Base-by-base conservation (phyloP, 768 basidiomycete species). In the Galerina marginata region DNA sequence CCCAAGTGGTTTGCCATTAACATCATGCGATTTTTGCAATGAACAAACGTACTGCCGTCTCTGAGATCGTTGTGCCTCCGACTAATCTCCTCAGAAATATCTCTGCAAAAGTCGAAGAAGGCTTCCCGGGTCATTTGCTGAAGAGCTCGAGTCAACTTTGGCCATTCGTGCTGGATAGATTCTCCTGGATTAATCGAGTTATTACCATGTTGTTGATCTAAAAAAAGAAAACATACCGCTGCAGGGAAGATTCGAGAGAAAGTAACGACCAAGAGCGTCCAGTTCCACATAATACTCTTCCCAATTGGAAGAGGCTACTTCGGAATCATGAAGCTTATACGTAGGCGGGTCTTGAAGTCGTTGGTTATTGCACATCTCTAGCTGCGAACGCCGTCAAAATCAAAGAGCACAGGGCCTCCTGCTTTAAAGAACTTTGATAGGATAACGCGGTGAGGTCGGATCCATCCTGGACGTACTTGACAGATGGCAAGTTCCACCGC, bases 11-110 rank as follows among this genome's bases (percentile, higher is more conserved):
- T 14, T 26, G 23, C n/a, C 12, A 15, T 4, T 12, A 20, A 42
- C 6, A 26, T 42, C 6, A n/a, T 26, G 26, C 12, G 6, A 20
- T 15, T 4, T 38, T n/a, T 23, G 6, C 23, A 2, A 26, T 3
- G 16, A 6, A 6, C 4, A 46, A 9, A 47, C 62, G 20, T 37
- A 65, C 63, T 29, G 16, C 63, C 63, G 20, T 65, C 63, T 15
- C 63, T 49, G 20, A 60, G 52, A 15, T 58, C 54, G 37, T 65
- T 65, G n/a, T 65, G 58, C 44, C 63, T 55, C 9, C 63, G 44
- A 45, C 11, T 44, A 9, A 65, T 65, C 49, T 65, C 63, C 43
- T 65, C 63, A n/a, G 16, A n/a, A 3, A 65, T 46, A 16, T 65
- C 63, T 36, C 53, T 37, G 42, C 60, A 65, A 12, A 65, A 54